Conservation (phyloP, 768 basidiomycete species). For the Cubamyces sp. region DNA sequence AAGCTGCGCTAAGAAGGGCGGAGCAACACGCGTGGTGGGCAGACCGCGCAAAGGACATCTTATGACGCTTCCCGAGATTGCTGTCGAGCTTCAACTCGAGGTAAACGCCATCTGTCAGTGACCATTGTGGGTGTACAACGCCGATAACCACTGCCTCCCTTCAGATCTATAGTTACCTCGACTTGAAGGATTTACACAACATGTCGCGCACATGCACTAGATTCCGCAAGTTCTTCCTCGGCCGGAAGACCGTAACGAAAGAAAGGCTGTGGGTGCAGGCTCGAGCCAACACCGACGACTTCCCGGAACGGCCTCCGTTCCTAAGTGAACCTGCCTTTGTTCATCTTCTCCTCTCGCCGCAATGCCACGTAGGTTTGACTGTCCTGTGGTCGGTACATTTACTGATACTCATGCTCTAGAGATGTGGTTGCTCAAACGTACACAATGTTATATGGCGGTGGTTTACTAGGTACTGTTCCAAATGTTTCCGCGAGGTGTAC, state of each 20-base stretch:
- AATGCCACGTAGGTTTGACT: conserved; percentile 1
- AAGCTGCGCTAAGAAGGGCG: too few species aligned
- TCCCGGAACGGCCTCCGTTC: conserved; percentile 4
- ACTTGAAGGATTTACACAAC: background rate
- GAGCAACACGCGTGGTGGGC: too few species aligned
- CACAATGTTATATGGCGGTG: background rate
- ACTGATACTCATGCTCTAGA: background rate
- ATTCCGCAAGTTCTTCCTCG: conserved; percentile 5
- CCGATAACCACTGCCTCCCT: background rate
- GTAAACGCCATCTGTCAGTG: background rate
- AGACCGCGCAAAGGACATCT: background rate
- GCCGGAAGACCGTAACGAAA: background rate
- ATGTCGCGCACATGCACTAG: conserved; percentile 11
- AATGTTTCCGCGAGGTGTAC: background rate
- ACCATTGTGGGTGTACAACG: too few species aligned
- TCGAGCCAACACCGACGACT: background rate
- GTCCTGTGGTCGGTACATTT: background rate
- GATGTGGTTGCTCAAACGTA: background rate
- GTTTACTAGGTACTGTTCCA: background rate
- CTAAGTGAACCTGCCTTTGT: conserved; percentile 8
- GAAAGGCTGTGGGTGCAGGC: conserved; percentile 1
- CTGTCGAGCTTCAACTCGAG: background rate
- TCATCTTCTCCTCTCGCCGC: conserved; percentile 1
- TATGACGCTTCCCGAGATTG: background rate
- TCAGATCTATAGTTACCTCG: conserved; percentile 10